Base-by-base conservation (phyloP, 1,139 yeast genomes). In the Chernovozyma aurita region DNA sequence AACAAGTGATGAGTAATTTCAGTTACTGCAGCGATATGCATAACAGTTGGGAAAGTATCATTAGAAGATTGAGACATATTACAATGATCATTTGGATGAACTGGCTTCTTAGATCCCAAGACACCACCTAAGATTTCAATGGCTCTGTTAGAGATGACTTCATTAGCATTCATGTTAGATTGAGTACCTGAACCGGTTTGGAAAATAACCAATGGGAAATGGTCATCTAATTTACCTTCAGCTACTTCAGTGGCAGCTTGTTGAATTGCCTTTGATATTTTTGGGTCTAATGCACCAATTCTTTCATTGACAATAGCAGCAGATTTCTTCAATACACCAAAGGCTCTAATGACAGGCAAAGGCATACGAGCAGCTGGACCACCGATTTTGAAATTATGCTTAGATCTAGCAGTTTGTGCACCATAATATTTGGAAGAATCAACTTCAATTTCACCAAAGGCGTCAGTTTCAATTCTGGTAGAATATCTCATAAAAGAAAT, bases 151-250 rank as follows among this genome's bases (percentile, higher is more conserved):
- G 97, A 87, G 55, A 92, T 92, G 48, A 92, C 98, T 70, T 92
- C 98, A 62, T 92, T 92, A 56, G 97, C 95, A 64, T 92, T 90
- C 98, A 92, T 92, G 74, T 92, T 92, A 47, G 95, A 83, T 69
- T 92, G 98, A 43, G 98, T 92, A 61, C 98, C 98, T 15, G 96
- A 86, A 41, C 98, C 98, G 42, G 98, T 92, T 72, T 92, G 98
- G 81, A 86, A 92, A 34, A 92, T 97, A 44, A 92, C 98, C 61
- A 92, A 76, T 42, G 98, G 98, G 81, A 92, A 92, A 62, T 94
- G 95, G 49, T 84, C 95, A 47, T 81, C 77, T 59, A 92, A 77
- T 63, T 88, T 85, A 49, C 98, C 98, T 50, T 82, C 86, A 38
- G 85, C 73, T 33, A 92, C 97, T 65, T 92, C 98, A 51, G 87